A percentile compares a stretch with the other conserved stretches of the same genome.
Conservation (phyloP, 345 rosid species). For the Euclidium syriacum region DNA sequence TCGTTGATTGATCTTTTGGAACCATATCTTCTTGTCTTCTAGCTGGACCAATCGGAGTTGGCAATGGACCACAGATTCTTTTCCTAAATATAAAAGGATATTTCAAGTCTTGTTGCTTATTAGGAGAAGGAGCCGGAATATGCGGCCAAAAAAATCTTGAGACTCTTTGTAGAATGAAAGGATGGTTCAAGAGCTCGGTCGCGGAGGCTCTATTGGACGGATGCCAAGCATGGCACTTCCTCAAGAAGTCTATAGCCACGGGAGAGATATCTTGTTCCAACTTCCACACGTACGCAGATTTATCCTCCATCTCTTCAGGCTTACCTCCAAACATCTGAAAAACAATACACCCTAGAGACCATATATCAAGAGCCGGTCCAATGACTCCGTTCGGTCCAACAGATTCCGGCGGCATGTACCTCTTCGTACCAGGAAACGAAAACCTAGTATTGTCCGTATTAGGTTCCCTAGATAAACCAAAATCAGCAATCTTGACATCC, state of each 20-base stretch:
- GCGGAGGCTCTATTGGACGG: not conserved
- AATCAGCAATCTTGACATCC: constrained; percentile 12
- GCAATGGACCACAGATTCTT: too few species aligned
- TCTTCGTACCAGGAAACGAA: not conserved
- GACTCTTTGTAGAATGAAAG: not conserved
- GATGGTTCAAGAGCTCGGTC: constrained; percentile 8
- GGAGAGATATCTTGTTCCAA: not conserved
- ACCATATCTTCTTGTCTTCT: not conserved
- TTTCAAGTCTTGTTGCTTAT: too few species aligned
- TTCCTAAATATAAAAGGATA: too few species aligned
- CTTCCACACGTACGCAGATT: not conserved
- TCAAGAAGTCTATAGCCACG: not conserved
- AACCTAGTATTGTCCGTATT: not conserved
- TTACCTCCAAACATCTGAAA: constrained; percentile 19
- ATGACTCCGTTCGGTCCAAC: not conserved
- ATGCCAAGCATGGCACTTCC: not conserved
- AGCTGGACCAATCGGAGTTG: too few species aligned
- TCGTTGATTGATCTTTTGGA: too few species aligned
- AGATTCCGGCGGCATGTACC: too few species aligned
- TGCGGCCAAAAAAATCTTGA: too few species aligned
- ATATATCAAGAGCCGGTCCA: not conserved
- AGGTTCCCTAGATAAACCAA: constrained; percentile 11
- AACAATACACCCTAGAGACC: constrained; percentile 18
- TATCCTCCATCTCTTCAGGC: not conserved
- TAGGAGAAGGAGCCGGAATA: not conserved